A percentile compares a stretch with the other conserved stretches of the same genome.
phyloP scores from a whole-genome alignment of 345 rosid species.

The Theobroma cacao region DNA sequence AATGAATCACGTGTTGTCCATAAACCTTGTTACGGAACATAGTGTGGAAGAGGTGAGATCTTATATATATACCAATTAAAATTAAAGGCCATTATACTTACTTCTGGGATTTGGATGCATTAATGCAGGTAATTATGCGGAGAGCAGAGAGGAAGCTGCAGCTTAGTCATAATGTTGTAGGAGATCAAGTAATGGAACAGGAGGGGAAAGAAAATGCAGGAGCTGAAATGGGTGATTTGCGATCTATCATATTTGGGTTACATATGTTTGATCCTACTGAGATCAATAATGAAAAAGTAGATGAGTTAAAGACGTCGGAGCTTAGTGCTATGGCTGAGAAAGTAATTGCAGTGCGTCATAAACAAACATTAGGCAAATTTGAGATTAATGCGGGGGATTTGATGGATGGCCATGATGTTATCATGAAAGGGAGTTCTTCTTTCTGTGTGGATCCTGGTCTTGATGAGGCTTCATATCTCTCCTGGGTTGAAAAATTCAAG shows the following conservation, averaged over 20 bases:
- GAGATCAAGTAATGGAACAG: constrained; percentile 39
- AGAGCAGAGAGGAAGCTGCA: constrained; percentile 80
- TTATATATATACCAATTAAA: not conserved
- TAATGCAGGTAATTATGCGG: constrained; percentile 66
- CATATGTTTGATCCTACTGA: constrained; percentile 63
- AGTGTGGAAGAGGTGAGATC: constrained; percentile 73
- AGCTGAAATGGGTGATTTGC: constrained; percentile 49
- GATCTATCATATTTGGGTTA: constrained; percentile 68
- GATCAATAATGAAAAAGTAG: constrained; percentile 37
- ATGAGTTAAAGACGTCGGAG: constrained; percentile 46
- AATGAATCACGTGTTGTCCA: constrained; percentile 72
- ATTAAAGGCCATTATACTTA: not conserved
- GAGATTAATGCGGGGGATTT: constrained; percentile 43
- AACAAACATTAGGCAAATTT: constrained; percentile 38
- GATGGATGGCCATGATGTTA: constrained; percentile 18
- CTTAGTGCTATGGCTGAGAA: constrained; percentile 60
- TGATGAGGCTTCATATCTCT: constrained; percentile 79
- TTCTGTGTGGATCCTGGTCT: constrained; percentile 47
- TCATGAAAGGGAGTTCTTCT: constrained; percentile 30
- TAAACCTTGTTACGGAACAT: constrained; percentile 66
- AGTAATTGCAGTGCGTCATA: constrained; percentile 58
- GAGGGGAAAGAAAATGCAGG: constrained; percentile 51
- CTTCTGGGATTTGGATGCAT: not conserved
- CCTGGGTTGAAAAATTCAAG: constrained; percentile 82
- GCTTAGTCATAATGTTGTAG: constrained; percentile 73